Conservation (phyloP, 2,329 filamentous ascomycete genomes). For the Penicillium psychrosexuale region DNA sequence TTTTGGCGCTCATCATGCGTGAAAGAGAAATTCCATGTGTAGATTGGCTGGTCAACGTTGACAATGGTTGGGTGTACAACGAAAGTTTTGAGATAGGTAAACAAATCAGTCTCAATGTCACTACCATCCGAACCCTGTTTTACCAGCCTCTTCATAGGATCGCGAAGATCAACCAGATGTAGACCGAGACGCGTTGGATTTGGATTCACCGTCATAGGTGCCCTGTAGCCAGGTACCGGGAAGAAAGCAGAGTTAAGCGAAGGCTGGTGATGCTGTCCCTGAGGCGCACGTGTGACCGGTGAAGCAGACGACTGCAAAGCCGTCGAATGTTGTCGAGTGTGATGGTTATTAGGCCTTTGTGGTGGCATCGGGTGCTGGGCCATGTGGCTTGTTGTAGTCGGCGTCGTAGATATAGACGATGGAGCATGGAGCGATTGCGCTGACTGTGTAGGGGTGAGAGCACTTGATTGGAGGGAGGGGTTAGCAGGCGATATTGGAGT, state of each 20-base stretch:
- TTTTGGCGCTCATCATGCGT: slow-evolving; percentile 25
- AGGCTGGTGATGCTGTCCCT: background rate
- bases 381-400: background rate
- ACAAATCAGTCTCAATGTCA: slow-evolving; percentile 29
- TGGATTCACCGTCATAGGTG: slow-evolving; percentile 15
- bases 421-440: background rate
- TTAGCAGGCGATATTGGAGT: background rate
- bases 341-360: background rate
- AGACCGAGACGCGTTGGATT: slow-evolving; percentile 33
- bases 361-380: background rate
- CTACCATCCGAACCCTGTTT: slow-evolving; percentile 17
- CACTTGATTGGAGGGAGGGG: background rate
- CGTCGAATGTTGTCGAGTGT: background rate
- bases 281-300: background rate
- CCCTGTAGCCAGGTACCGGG: slow-evolving; percentile 10
- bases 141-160: slow-evolving; percentile 46
- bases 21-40: slow-evolving; percentile 40
- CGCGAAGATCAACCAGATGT: slow-evolving; percentile 58
- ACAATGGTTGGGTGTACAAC: slow-evolving; percentile 31
- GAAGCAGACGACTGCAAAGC: background rate
- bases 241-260: slow-evolving; percentile 3
- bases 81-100: slow-evolving; percentile 37
- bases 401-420: background rate
- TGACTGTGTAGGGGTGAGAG: background rate
- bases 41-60: slow-evolving; percentile 22